Conservation (phyloP, 1,284 basidiomycete genomes). For the Microbotryum scabiosae region DNA sequence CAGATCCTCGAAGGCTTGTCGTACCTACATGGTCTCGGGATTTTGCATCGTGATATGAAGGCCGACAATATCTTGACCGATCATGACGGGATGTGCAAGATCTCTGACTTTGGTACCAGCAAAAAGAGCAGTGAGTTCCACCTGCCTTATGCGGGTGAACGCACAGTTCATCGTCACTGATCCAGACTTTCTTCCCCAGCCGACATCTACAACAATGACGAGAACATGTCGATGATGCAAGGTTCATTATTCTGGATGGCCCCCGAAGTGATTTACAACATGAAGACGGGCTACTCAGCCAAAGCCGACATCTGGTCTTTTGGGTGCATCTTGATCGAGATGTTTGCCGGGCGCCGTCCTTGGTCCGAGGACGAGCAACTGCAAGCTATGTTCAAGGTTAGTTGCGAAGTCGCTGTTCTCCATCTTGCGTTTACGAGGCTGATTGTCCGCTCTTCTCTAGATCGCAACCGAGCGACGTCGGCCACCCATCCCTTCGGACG, state of each 20-base stretch:
- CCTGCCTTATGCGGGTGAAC: slow-evolving; percentile 18
- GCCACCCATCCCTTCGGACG: slow-evolving; percentile 80
- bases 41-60: slow-evolving; percentile 95
- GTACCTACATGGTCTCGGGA: slow-evolving; percentile 84
- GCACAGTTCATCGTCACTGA: neutral
- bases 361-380: slow-evolving; percentile 85
- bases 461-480: slow-evolving; percentile 71
- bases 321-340: slow-evolving; percentile 93
- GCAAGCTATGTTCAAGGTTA: slow-evolving; percentile 86
- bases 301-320: slow-evolving; percentile 99
- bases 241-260: slow-evolving; percentile 99
- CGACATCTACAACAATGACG: slow-evolving; percentile 73
- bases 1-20: slow-evolving; percentile 89
- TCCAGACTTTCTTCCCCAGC: slow-evolving; percentile 40
- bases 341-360: slow-evolving; percentile 91
- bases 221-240: slow-evolving; percentile 64
- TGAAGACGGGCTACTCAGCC: slow-evolving; percentile 72
- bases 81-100: slow-evolving; percentile 86
- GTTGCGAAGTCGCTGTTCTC: slow-evolving; percentile 24
- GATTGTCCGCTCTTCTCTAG: slow-evolving; percentile 41
- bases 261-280: slow-evolving; percentile 82
- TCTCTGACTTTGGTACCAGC: slow-evolving; percentile 95
- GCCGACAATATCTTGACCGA: slow-evolving; percentile 98
- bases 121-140: slow-evolving; percentile 54
- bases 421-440: neutral